These are phyloP conservation scores for Gossypium sturtianum DNA, from an alignment of 345 rosid genomes.

Conservation along the genomic window DNA sequence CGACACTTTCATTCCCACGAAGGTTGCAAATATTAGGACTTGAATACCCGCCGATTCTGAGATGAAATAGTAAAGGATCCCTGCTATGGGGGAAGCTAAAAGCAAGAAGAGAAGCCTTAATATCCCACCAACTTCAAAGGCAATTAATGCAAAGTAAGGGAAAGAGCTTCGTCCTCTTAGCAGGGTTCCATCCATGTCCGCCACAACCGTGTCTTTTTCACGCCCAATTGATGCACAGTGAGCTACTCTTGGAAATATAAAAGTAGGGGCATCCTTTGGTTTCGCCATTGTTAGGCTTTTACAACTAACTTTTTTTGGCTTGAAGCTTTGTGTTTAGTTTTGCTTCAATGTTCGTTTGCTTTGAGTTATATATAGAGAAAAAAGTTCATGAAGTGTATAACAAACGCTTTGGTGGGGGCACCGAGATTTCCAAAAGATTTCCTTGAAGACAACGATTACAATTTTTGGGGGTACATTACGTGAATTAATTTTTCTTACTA, in stretches of 20 bases:
- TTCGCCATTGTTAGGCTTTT: slow-evolving; percentile 3
- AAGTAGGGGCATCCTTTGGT: neutral
- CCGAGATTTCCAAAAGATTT: slow-evolving; percentile 1
- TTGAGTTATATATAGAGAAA: neutral
- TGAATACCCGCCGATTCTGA: slow-evolving; percentile 54
- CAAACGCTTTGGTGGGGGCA: neutral
- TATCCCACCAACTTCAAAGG: slow-evolving; percentile 68
- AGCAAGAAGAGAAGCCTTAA: slow-evolving; percentile 62
- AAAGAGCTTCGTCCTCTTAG: slow-evolving; percentile 43
- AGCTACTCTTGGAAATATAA: slow-evolving; percentile 31
- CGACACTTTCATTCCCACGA: slow-evolving; percentile 44
- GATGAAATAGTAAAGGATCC: slow-evolving; percentile 46
- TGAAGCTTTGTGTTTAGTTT: neutral
- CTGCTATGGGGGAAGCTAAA: slow-evolving; percentile 50
- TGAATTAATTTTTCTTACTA: too few species aligned
- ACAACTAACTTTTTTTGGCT: neutral
- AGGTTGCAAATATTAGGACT: slow-evolving; percentile 46
- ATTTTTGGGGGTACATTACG: neutral
- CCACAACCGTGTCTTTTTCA: slow-evolving; percentile 53
- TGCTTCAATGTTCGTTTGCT: neutral
- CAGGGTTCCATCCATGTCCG: slow-evolving; percentile 75
- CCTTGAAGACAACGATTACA: neutral
- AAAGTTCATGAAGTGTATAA: neutral
- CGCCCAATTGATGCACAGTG: slow-evolving; percentile 41
- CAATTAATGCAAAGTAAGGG: slow-evolving; percentile 65